These are phyloP conservation scores for Arabidopsis arenosa DNA, from an alignment of 345 rosid species.

Conservation along the genomic window DNA sequence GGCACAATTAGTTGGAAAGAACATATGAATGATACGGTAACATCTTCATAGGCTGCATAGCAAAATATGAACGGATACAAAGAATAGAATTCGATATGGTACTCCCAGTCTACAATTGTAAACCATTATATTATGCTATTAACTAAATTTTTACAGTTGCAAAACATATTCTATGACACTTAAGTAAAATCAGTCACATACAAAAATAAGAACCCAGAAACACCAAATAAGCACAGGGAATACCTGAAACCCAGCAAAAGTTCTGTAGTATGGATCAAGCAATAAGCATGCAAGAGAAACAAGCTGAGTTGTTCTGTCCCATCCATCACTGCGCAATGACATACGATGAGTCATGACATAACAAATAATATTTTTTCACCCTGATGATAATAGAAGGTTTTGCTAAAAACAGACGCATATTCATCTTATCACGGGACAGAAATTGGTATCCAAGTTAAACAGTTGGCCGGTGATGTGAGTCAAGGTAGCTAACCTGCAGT, in stretches of 20 bases:
- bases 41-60: background rate
- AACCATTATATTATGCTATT: background rate
- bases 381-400: conserved; percentile 17
- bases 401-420: conserved; percentile 15
- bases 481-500: conserved; percentile 78
- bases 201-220: conserved; percentile 30
- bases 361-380: conserved; percentile 1
- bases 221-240: conserved; percentile 29
- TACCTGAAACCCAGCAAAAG: conserved; percentile 97
- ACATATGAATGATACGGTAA: conserved; percentile 14
- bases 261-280: conserved; percentile 96
- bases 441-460: conserved; percentile 12
- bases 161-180: conserved; percentile 4
- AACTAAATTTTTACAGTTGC: conserved; percentile 4
- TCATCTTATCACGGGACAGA: conserved; percentile 7
- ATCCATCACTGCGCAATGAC: conserved; percentile 79
- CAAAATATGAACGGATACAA: conserved; percentile 2
- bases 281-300: conserved; percentile 88
- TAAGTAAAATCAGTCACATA: background rate
- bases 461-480: conserved; percentile 18
- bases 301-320: conserved; percentile 99
- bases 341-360: conserved; percentile 30
- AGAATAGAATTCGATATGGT: background rate
- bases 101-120: conserved; percentile 22
- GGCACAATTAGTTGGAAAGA: conserved; percentile 25